Base-by-base conservation (phyloP, 2,329 filamentous ascomycete genomes). In the Xylariaceae sp. region DNA sequence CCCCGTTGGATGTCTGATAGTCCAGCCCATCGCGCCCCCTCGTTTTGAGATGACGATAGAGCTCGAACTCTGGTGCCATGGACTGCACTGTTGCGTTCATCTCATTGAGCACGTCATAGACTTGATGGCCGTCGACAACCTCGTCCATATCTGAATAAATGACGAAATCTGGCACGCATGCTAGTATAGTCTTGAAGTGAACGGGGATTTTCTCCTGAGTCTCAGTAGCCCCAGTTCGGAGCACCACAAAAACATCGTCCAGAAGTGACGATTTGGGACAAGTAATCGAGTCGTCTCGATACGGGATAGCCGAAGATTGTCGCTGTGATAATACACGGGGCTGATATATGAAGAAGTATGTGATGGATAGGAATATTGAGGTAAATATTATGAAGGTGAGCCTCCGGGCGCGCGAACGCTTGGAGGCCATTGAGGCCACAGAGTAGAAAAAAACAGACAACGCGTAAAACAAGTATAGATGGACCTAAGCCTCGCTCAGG, bases 1-100 rank as follows among this genome's bases (percentile, higher is more conserved):
- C 68, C 41, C 68, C 66, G 6, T 63, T 60, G 17, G 62, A 55
- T 9, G 59, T 62, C 48, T 66, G 63, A 35, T 57, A 56, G 22
- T 66, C 55, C 6, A 60, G 44, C 51, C 61, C 44, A 47, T 54
- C 47, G 55, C 63, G 47, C 3, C 54, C 56, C 11, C 43, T 40
- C 1, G 47, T 41, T 18, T 43, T 56, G 27, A 61, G 52, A 19
- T 50, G 56, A 6, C 58, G 51, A 39, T 64, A 64, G 1, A 62
- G 32, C 42, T 53, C 3, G 39, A 57, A 53, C 11, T 55, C 53
- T 2, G 55, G 53, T 2, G 42, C 48, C 14, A 15, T 45, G 19
- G 12, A 51, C 46, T 51, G 51, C 22, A 49, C 61, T 19, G 53
- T 57, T 17, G 47, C 36, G 41, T 55, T 55, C 10, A 58, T 49